Evolutionary conservation across 306 rosid species (phyloP), one percentile per base, ranked within the genome.

Genomic region (Parietaria judaica): DNA sequence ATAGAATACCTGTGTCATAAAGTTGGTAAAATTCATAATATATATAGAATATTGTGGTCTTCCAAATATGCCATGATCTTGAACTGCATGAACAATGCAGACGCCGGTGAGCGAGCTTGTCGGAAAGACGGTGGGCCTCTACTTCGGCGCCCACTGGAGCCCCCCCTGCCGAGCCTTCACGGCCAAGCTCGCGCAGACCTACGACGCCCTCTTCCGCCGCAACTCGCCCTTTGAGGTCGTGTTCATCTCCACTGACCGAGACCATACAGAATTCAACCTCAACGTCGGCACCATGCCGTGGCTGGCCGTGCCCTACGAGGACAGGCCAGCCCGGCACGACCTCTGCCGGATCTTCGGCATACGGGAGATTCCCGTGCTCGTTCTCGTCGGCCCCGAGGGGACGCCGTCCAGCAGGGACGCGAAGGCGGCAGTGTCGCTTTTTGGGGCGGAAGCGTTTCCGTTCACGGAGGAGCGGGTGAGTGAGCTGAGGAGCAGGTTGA

Each of bases 381-480:
- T 92, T 54, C 58, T 92, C 10, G 72, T 92, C 16, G 96, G 94
- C 50, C 75, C 84, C 1, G 86, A 92, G 59, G 94, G 95, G 16
- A 92, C 86, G 74, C 72, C 77, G 54, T 38, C 68, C 45, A 76
- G 73, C 55, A 60, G 47, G 56, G 78, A 86, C 51, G 98, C 90
- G 10, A 86, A 76, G 74, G 76, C 81, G 1, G 58, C 82, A 80
- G 63, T 86, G 13, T 72, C 86, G 44, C 79, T 81, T 37, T 84
- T 88, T 48, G 98, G 99, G 2, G 90, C 94, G 6, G 81, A 82
- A 68, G 95, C 94, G 44, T 92, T 84, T 71, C 96, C 99, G 2
- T 92, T 88, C 46, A 86, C 99, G 3, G 88, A 84, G 43, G 54
- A 76, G 14, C 62, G 89, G 77, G 63, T 88, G 36, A 70, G 64